Base-by-base conservation (phyloP, 1,284 basidiomycete genomes). In the Apiotrichum gracile region DNA sequence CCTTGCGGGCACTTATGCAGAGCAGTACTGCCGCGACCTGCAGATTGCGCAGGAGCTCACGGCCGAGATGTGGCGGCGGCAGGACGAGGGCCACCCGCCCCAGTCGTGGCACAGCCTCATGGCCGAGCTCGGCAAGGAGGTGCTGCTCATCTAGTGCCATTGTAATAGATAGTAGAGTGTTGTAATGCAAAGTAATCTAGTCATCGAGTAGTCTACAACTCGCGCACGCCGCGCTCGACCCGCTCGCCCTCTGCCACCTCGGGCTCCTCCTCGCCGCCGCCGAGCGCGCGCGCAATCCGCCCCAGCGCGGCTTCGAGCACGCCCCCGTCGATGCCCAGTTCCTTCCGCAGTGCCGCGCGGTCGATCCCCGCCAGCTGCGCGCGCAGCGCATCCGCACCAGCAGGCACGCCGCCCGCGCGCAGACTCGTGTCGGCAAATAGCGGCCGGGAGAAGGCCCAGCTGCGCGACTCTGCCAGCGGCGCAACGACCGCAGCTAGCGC, bases 61-160 rank as follows among this genome's bases (percentile, higher is more conserved):
- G 16, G 17, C 16, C 19, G 48, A 41, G 12, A 12, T 42, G 22
- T 49, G 48, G 48, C 5, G 13, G 31, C 27, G 40, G 31, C 39
- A 26, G 17, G 48, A 49, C 31, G 24, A n/a, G 17, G 48, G 48
- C 8, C 8, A 19, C 19, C 14, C 6, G 26, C 8, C 26, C 1
- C 17, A 5, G 4, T 17, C 39, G 37, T 49, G 65, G 52, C 57
- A 61, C 35, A 50, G 58, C 25, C 43, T 64, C 37, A 64, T 65
- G 60, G 60, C 52, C 26, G 49, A 33, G 42, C 46, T 26, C 26
- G 42, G 31, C n/a, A 17, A 24, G 31, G 22, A 34, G 29, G 40
- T 49, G 19, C 24, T 49, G 31, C 22, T 49, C 6, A 49, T 49
- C 16, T 49, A 35, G n/a, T n/a, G n/a, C n/a, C 16, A 17, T 2